Base-by-base conservation (phyloP, 768 basidiomycete genomes). In the Lactarius vividus region DNA sequence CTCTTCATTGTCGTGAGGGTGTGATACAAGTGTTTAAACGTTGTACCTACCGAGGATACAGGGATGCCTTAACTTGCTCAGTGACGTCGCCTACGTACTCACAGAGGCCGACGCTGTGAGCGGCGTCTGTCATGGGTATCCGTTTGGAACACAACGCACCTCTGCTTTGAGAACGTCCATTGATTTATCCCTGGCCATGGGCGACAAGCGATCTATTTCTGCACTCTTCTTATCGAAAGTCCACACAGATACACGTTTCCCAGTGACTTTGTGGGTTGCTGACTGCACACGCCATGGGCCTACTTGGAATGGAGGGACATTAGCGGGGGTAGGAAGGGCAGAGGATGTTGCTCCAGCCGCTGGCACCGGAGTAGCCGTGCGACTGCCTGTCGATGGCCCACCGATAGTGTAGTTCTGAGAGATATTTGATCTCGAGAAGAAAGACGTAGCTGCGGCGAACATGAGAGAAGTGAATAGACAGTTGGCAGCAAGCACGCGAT, bases 211-310 rank as follows among this genome's bases (percentile, higher is more conserved):
- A 69, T 94, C 91, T 81, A 87, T 81, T 64, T 94, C 92, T 28
- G 85, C 75, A 0, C 81, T 80, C 64, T 84, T 81, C 79, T 98
- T 98, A 74, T 98, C 95, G 69, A 91, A 90, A 31, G 84, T 83
- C 96, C 96, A 99, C 20, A 99, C 88, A 20, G 89, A 91, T 6
- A 98, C 96, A 64, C 87, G 88, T 76, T 98, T 97, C 69, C 83
- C 84, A 2, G 92, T 98, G 60, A 89, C 86, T 79, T 94, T 96
- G 77, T 98, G 96, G 23, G 83, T 84, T 2, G 91, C 97, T 1
- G 86, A 82, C 67, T 94, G 87, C 0, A 98, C 89, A 72, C 83
- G 88, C 97, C 97, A 98, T 61, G 93, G 77, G 2, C 96, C 96
- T 10, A 95, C 85, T 69, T 78, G 80, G 66, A 91, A 85, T 16